Evolutionary conservation across 202 grass and related monocot species (phyloP), one percentile per base, ranked within the genome.

Genomic region (Cymbopogon flexuosus): DNA sequence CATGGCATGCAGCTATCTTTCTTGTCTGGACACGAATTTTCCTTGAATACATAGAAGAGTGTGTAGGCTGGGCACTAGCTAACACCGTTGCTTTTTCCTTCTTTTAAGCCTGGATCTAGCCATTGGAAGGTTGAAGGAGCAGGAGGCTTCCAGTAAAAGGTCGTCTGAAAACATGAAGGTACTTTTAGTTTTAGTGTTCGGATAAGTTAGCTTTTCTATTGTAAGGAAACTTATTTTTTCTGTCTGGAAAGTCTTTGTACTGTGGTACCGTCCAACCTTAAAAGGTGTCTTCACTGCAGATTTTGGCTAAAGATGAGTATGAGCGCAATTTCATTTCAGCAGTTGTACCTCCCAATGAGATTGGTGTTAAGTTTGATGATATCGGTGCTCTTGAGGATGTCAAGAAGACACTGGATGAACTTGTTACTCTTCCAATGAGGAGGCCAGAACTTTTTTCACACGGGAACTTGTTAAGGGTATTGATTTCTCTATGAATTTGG

Each of bases 371-470:
- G 73, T 98, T 94, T 81, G 92, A 91, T 75, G 90, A 98, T 84
- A 88, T 98, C 75, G 95, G 95, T 67, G 95, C 95, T 73, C 92
- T 98, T 29, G 95, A 94, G 79, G 90, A 93, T 84, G 90, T 94
- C 39, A 98, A 98, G 87, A 91, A 82, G 72, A 93, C 95, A 78
- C 72, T 98, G 22, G 90, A 94, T 86, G 95, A 98, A 69, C 92
- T 98, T 82, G 95, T 98, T 68, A 89, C 88, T 19, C 86, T 98
- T 68, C 95, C 95, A 83, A 98, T 98, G 95, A 90, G 90, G 85
- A 88, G 95, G 59, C 95, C 95, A 40, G 92, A 98, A 83, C 95
- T 98, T 70, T 98, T 98, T 85, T 89, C 92, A 2, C 92, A 63
- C 57, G 95, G 95, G 36, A 93, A 98, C 81, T 87, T 98, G 79